Evolutionary conservation across 345 rosid genomes (phyloP).

Genomic region (Sonneratia caseolaris): DNA sequence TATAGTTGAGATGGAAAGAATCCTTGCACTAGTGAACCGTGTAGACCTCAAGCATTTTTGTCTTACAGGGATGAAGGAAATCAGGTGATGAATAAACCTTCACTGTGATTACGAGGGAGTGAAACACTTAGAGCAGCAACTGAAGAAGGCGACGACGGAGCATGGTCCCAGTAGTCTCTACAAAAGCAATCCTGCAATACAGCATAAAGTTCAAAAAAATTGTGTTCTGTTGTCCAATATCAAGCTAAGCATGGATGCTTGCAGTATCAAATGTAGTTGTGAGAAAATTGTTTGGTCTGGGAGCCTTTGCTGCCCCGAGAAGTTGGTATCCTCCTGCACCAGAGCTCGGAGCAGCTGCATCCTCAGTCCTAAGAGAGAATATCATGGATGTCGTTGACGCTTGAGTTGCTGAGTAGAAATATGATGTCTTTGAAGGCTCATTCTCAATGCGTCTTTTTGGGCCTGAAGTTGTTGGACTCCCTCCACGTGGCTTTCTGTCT

Average conservation of each 20-base stretch:
- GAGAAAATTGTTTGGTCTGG: background rate
- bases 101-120: too few relatives aligned
- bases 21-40: too few relatives aligned
- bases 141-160: background rate
- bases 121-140: too few relatives aligned
- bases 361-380: background rate
- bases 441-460: background rate
- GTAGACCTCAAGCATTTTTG: too few relatives aligned
- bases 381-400: background rate
- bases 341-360: background rate
- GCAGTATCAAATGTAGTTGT: background rate
- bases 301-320: background rate
- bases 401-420: background rate
- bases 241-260: background rate
- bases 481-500: background rate
- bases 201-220: background rate
- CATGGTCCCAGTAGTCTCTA: background rate
- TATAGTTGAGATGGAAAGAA: too few relatives aligned
- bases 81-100: too few relatives aligned
- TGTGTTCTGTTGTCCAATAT: background rate
- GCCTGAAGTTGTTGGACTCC: background rate
- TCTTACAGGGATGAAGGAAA: too few relatives aligned
- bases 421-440: background rate
- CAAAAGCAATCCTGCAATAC: conserved; percentile 7
- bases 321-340: background rate